A percentile compares a stretch with the other conserved stretches of the same genome.
phyloP scores from a whole-genome alignment of 768 basidiomycete genomes.

The Pisolithus albus region DNA sequence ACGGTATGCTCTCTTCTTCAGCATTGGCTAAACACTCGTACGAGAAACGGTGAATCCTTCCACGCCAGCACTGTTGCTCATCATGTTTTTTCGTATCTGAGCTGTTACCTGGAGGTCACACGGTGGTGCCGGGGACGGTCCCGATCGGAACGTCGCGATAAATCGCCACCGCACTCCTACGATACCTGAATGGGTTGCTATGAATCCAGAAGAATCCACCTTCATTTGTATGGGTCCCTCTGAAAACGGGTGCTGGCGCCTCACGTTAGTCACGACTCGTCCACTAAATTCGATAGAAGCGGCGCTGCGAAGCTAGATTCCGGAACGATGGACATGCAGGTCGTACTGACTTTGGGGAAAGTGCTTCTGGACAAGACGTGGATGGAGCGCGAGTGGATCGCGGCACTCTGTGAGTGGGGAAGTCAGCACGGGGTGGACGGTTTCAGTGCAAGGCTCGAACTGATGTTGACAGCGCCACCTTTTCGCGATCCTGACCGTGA shows the following conservation, averaged over 20 bases:
- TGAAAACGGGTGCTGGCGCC: background rate
- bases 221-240: background rate
- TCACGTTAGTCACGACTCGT: background rate
- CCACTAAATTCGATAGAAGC: background rate
- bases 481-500: background rate
- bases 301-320: background rate
- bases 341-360: background rate
- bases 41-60: too few species aligned
- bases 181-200: too few species aligned
- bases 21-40: too few species aligned
- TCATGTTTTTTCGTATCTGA: background rate
- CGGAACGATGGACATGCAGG: background rate
- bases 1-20: too few species aligned
- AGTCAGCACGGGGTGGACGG: background rate
- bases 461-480: background rate
- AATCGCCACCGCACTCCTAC: background rate
- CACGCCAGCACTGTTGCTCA: background rate
- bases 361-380: background rate
- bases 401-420: background rate
- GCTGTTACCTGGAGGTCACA: background rate
- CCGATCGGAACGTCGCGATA: background rate
- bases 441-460: background rate
- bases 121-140: background rate
- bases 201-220: background rate
- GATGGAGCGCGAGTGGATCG: background rate